Evolutionary conservation across 2,329 filamentous ascomycete species (phyloP).

Genomic region (Cryphonectria radicalis): DNA sequence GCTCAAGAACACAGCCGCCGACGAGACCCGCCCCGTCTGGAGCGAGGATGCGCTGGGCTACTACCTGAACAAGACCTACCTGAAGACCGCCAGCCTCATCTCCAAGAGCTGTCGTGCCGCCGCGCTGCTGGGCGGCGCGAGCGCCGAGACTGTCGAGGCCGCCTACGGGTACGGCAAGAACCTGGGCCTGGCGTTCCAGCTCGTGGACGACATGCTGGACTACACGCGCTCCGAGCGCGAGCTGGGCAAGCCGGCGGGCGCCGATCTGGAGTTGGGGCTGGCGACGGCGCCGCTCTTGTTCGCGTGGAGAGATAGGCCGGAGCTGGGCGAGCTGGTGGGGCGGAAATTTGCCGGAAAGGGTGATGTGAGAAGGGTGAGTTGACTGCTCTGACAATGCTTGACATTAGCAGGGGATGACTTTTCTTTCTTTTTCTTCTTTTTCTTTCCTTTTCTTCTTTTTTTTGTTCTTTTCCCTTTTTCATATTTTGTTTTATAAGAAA

Average conservation of each 20-base stretch:
- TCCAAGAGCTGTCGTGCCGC: constrained; percentile 93
- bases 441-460: no score
- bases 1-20: constrained; percentile 90
- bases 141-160: constrained; percentile 81
- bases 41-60: constrained; percentile 89
- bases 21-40: constrained; percentile 83
- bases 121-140: constrained; percentile 78
- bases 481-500: no score
- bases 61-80: constrained; percentile 97
- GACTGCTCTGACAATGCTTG: not conserved
- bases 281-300: constrained; percentile 94
- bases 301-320: constrained; percentile 88
- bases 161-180: constrained; percentile 94
- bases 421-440: no score
- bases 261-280: constrained; percentile 89
- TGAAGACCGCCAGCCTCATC: constrained; percentile 95
- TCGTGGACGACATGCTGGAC: constrained; percentile 97
- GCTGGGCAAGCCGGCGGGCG: constrained; percentile 91
- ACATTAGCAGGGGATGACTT: not conserved
- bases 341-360: constrained; percentile 85
- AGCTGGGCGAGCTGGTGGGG: constrained; percentile 85
- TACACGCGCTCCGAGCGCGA: constrained; percentile 87
- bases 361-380: constrained; percentile 79
- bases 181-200: constrained; percentile 90
- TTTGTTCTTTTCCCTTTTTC: not conserved